Evolutionary conservation across 148 eudicot species (phyloP).

Genomic region (Spergularia marina): DNA sequence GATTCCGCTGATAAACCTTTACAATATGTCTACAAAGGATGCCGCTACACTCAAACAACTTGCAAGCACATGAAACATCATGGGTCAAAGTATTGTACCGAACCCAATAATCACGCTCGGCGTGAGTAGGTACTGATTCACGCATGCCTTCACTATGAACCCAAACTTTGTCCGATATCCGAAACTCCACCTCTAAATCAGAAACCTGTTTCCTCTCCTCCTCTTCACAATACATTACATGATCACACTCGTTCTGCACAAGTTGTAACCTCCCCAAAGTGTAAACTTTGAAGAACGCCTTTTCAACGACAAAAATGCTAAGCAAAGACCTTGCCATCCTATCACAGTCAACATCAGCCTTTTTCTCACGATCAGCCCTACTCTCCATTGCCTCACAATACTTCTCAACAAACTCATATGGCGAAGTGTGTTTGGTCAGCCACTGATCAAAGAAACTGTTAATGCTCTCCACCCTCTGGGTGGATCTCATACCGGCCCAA

Average conservation of each 20-base stretch:
- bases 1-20: neutral
- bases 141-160: too few relatives aligned
- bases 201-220: too few relatives aligned
- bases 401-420: neutral
- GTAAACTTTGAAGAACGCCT: neutral
- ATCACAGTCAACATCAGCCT: neutral
- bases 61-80: neutral
- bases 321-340: neutral
- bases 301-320: neutral
- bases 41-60: neutral
- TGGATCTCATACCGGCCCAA: too few relatives aligned
- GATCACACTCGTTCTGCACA: neutral
- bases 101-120: too few relatives aligned
- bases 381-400: neutral
- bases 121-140: too few relatives aligned
- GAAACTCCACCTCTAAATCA: neutral
- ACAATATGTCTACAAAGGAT: neutral
- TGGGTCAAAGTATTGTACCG: too few relatives aligned
- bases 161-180: neutral
- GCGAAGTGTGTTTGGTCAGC: neutral
- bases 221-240: too few relatives aligned
- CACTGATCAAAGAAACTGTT: neutral
- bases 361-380: neutral
- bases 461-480: neutral
- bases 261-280: neutral